Conservation (phyloP, 129 eudicot species). For the Cynara cardunculus region DNA sequence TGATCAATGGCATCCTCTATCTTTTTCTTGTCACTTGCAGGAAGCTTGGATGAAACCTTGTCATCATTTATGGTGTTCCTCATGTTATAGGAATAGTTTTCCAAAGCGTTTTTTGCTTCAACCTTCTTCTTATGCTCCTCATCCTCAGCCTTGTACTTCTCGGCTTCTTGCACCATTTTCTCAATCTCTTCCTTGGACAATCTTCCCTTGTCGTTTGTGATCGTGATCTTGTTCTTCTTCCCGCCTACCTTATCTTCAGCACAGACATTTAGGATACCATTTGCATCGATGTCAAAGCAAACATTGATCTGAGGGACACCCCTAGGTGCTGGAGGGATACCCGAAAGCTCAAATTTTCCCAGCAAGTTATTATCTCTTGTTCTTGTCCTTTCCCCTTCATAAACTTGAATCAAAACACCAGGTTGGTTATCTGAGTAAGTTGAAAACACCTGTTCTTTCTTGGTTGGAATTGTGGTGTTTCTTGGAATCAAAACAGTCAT, state of each 20-base stretch:
- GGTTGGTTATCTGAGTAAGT: conserved; percentile 42
- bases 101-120: conserved; percentile 37
- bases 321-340: conserved; percentile 38
- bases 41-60: conserved; percentile 25
- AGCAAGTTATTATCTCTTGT: conserved; percentile 34
- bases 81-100: conserved; percentile 36
- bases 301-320: conserved; percentile 35
- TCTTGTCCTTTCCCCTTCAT: conserved; percentile 38
- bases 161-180: conserved; percentile 40
- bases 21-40: conserved; percentile 35
- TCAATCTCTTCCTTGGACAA: conserved; percentile 24
- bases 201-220: conserved; percentile 37
- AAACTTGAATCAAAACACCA: conserved; percentile 36
- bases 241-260: conserved; percentile 37
- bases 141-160: conserved; percentile 32
- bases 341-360: conserved; percentile 37
- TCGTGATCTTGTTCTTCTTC: conserved; percentile 38
- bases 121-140: conserved; percentile 42
- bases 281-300: conserved; percentile 33
- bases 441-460: conserved; percentile 37
- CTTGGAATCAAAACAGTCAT: conserved; percentile 39
- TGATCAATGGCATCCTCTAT: conserved; percentile 38
- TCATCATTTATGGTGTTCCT: conserved; percentile 38
- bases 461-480: conserved; percentile 41
- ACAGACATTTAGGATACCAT: conserved; percentile 32